Percentiles rank a stretch among this genome's conserved stretches.
Evolutionary conservation across 2,329 filamentous ascomycete species (phyloP).

Genomic region (Penicillium fuscoglaucum): DNA sequence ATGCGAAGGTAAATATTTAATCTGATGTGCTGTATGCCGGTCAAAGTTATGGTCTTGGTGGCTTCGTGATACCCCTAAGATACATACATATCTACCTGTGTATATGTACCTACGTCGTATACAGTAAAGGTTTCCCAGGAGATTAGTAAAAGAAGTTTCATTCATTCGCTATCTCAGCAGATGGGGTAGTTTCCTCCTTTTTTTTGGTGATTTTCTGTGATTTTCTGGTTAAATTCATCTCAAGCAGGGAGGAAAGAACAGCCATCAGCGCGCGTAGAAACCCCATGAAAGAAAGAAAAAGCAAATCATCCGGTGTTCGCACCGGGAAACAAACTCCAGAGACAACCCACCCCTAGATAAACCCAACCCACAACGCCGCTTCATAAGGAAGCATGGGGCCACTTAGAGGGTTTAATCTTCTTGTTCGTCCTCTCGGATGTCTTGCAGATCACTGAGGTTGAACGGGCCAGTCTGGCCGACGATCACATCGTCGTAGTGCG

Average conservation of each 20-base stretch:
- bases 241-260: neutral
- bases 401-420: neutral
- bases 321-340: neutral
- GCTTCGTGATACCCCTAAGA: neutral
- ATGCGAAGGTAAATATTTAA: neutral
- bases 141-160: neutral
- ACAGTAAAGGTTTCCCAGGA: neutral
- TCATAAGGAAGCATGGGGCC: neutral
- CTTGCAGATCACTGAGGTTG: neutral
- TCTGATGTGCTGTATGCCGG: neutral
- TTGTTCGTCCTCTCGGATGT: neutral
- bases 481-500: neutral
- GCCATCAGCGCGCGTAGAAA: neutral
- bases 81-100: neutral
- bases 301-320: neutral
- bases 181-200: neutral
- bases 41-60: neutral
- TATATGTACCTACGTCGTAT: neutral
- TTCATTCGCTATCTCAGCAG: neutral
- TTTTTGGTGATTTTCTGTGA: neutral
- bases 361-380: neutral
- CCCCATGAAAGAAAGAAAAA: neutral
- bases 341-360: neutral
- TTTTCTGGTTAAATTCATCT: neutral
- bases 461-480: neutral